Conservation (phyloP, 345 rosid genomes). For the Boechera stricta region DNA sequence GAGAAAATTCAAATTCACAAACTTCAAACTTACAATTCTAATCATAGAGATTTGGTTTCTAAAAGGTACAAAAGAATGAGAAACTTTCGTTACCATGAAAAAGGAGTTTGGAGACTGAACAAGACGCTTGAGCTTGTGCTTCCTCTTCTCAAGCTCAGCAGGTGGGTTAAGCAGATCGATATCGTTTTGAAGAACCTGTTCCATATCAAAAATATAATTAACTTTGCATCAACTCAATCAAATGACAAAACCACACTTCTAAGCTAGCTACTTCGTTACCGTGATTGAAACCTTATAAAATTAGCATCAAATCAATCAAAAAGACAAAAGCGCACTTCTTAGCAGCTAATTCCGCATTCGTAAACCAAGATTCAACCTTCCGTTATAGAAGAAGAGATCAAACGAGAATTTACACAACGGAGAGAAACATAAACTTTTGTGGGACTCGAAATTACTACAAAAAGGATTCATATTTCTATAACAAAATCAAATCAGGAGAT, state of each 20-base stretch:
- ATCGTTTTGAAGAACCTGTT: slow-evolving; percentile 72
- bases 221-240: neutral
- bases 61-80: neutral
- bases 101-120: slow-evolving; percentile 77
- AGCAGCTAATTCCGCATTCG: neutral
- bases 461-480: neutral
- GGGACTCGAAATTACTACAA: neutral
- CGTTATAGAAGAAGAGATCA: neutral
- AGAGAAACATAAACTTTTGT: neutral
- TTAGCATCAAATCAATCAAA: no score
- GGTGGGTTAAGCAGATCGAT: slow-evolving; percentile 77
- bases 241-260: neutral
- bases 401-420: neutral
- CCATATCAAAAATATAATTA: neutral
- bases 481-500: neutral
- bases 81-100: slow-evolving; percentile 58
- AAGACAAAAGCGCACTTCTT: neutral
- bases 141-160: slow-evolving; percentile 77
- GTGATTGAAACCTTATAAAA: no score
- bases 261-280: neutral
- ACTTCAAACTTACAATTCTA: neutral
- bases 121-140: slow-evolving; percentile 85
- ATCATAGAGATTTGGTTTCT: neutral
- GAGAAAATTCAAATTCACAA: neutral
- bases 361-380: neutral